Base-by-base conservation (phyloP, 129 eudicot species). In the Logfia minima region DNA sequence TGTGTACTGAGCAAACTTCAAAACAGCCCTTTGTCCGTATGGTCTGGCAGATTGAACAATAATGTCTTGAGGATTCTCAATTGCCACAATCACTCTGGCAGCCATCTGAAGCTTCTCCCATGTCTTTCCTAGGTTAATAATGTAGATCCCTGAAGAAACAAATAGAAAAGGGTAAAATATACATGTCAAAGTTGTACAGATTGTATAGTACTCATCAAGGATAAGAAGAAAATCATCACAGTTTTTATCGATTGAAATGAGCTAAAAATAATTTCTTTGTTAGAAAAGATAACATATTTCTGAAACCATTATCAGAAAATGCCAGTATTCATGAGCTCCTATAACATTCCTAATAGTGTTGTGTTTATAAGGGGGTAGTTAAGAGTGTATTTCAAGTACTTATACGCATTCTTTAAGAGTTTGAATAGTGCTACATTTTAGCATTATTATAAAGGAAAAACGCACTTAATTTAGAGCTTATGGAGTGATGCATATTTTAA, bases 41-140 rank as follows among this genome's bases (percentile, higher is more conserved):
- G 97, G 97, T 58, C 97, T 83, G 5, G 97, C 97, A 80, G 97
- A 92, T 78, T 92, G 98, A 29, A 92, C 98, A 75, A 92, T 90
- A 19, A 92, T 92, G 79, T 92, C 98, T 66, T 90, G 90, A 18
- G 98, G 98, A 48, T 92, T 88, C 82, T 92, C 98, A 35, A 92
- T 90, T 0, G 92, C 84, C 23, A 86, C 98, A 83, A 89, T 92
- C 72, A 90, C 92, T 73, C 98, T 84, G 58, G 98, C 98, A 66
- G 96, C 98, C 93, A 92, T 73, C 74, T 82, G 87, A 65, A 92
- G 90, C 92, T 92, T 92, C 69, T 92, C 96, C 96, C 89, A 92
- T 71, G 97, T 92, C 80, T 87, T 92, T 10, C 90, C 97, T n/a
- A 89, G 77, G 77, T 92, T 89, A 62, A 91, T 88, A 24, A 91